Percentiles rank a stretch among this genome's conserved stretches.
These are phyloP conservation scores for Fusarium pseudonygamai DNA, from an alignment of 2,329 filamentous ascomycete species.

Conservation along the genomic window DNA sequence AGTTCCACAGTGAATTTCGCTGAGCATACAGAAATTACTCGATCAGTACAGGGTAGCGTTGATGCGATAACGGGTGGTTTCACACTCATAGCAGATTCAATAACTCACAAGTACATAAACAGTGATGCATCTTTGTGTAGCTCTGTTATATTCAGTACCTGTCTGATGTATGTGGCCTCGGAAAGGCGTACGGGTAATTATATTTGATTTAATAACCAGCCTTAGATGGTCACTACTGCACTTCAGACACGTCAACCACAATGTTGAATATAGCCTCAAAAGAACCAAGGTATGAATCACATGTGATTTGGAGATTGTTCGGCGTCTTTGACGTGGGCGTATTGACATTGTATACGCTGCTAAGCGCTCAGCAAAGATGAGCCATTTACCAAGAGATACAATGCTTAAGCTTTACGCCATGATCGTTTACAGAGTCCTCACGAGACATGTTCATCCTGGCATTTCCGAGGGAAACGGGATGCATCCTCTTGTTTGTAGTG, in stretches of 20 bases:
- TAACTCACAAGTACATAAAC: neutral
- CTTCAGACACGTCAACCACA: neutral
- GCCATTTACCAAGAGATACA: neutral
- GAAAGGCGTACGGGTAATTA: neutral
- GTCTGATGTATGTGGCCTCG: neutral
- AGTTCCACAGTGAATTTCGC: neutral
- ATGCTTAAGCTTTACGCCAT: neutral
- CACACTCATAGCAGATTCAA: neutral
- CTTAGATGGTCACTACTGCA: no score
- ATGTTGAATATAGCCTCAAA: neutral
- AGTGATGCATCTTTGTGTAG: neutral
- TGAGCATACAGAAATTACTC: no score
- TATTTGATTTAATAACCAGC: neutral
- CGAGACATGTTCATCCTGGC: constrained; percentile 9
- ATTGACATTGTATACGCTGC: neutral
- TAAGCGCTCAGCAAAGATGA: neutral
- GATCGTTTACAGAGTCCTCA: neutral
- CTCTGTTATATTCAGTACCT: neutral
- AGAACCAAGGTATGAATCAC: neutral
- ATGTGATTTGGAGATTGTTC: neutral
- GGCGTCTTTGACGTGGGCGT: neutral
- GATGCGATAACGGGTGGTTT: neutral
- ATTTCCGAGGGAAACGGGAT: constrained; percentile 13
- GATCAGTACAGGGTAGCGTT: neutral
- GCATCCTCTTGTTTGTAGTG: neutral